A percentile compares a stretch with the other conserved stretches of the same genome.
Conservation (phyloP, 208 protist genomes). For the Leptomonas seymouri region DNA sequence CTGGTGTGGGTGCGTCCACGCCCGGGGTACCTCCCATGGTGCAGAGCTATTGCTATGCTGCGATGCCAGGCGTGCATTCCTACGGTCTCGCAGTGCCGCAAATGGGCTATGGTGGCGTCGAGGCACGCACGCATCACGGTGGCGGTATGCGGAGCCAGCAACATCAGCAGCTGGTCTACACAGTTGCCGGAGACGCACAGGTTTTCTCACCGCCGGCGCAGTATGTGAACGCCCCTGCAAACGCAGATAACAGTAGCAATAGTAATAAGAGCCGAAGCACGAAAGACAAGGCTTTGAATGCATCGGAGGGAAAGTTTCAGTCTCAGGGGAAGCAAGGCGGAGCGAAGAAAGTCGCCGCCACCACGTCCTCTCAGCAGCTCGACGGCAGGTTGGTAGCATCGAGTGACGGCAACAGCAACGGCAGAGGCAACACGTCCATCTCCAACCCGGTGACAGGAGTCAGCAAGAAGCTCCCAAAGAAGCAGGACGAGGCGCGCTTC, state of each 20-base stretch:
- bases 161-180: neutral
- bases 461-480: neutral
- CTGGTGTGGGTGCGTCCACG: neutral
- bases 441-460: neutral
- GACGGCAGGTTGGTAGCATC: neutral
- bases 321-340: neutral
- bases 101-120: neutral
- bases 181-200: neutral
- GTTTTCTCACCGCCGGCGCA: neutral
- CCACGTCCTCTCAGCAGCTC: neutral
- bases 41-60: conserved; percentile 4
- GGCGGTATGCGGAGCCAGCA: neutral
- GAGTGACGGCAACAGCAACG: neutral
- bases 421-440: neutral
- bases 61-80: neutral
- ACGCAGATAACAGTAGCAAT: neutral
- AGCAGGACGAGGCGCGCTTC: conserved; percentile 20
- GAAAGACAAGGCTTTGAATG: neutral
- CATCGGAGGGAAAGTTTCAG: neutral
- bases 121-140: neutral
- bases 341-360: neutral
- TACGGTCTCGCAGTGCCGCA: neutral
- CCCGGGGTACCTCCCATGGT: neutral
- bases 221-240: neutral
- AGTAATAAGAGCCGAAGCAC: neutral